Evolutionary conservation across 257 asterid genomes (phyloP).

Genomic region (Solanum rostratum): DNA sequence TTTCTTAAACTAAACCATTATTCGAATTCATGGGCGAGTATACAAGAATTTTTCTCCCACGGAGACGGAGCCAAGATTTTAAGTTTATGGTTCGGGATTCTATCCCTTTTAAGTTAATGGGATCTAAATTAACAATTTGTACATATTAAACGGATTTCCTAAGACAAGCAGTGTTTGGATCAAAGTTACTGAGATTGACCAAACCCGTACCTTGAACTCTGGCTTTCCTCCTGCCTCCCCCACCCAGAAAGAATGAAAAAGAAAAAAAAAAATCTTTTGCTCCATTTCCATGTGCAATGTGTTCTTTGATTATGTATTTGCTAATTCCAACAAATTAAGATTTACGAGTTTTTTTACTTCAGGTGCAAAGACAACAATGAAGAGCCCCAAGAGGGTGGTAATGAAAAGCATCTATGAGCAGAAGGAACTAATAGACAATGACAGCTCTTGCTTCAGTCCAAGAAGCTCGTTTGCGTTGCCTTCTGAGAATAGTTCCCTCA

Average conservation of each 20-base stretch:
- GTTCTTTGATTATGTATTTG: not conserved
- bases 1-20: not conserved
- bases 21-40: not conserved
- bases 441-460: constrained; percentile 33
- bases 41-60: not conserved
- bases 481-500: constrained; percentile 36
- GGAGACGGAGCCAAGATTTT: not conserved
- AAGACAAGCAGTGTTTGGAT: not conserved
- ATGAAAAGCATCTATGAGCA: constrained; percentile 25
- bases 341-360: not conserved
- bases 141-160: not conserved
- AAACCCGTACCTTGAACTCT: not conserved
- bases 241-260: not conserved
- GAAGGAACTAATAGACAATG: constrained; percentile 31
- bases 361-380: constrained; percentile 48
- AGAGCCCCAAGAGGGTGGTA: constrained; percentile 37
- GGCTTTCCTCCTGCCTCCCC: not conserved
- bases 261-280: not conserved
- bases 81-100: not conserved
- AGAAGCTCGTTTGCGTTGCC: constrained; percentile 43
- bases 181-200: not conserved
- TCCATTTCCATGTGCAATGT: not conserved
- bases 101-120: not conserved
- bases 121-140: not conserved
- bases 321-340: not conserved